Evolutionary conservation across 1,284 basidiomycete genomes (phyloP).

Genomic region (Naganishia liquefaciens): DNA sequence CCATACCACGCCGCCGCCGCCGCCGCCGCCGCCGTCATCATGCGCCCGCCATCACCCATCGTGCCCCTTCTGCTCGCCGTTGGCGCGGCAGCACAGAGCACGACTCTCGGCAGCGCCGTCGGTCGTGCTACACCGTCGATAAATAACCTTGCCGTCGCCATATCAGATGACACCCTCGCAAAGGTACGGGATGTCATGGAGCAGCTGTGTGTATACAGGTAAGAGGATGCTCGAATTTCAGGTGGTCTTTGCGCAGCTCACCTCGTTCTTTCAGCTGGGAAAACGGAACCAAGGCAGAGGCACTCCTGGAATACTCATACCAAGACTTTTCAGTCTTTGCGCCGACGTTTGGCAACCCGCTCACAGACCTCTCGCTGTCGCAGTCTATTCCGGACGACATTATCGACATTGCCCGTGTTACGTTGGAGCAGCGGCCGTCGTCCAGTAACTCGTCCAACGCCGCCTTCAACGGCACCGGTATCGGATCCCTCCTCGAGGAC

Average conservation of each 20-base stretch:
- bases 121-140: background rate
- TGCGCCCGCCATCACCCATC: constrained; percentile 7
- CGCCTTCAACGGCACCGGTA: constrained; percentile 61
- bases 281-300: constrained; percentile 71
- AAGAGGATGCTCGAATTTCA: background rate
- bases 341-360: constrained; percentile 44
- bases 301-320: constrained; percentile 68
- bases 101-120: background rate
- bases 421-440: constrained; percentile 47
- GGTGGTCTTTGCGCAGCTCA: background rate
- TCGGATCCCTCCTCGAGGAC: constrained; percentile 55
- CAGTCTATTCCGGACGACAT: constrained; percentile 56
- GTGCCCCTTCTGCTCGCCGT: background rate
- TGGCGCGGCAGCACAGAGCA: background rate
- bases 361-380: constrained; percentile 58
- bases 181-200: constrained; percentile 25
- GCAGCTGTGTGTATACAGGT: constrained; percentile 24
- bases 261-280: constrained; percentile 67
- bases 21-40: too few species aligned
- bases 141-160: constrained; percentile 5
- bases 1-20: too few species aligned
- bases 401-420: constrained; percentile 57
- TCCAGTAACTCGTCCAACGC: constrained; percentile 52
- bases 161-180: constrained; percentile 18
- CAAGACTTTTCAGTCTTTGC: constrained; percentile 66